These are phyloP conservation scores for Penicillium paxilli DNA, from an alignment of 495 filamentous ascomycete genomes.

Conservation along the genomic window DNA sequence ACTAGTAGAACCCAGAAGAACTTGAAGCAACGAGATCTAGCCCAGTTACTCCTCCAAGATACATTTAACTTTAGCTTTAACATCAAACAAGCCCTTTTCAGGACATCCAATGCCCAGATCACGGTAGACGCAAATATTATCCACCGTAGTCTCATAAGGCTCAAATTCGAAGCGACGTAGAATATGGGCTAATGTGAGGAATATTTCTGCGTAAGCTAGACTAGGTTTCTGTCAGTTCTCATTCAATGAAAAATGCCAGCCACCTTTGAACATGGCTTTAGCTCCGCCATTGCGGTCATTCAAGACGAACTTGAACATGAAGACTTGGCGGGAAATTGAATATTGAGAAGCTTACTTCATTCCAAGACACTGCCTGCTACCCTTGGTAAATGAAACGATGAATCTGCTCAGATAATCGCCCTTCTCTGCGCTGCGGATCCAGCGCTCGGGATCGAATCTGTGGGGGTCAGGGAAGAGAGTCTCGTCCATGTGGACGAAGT, in stretches of 20 bases:
- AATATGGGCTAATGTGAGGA: slow-evolving; percentile 34
- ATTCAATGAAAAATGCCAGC: too few relatives aligned
- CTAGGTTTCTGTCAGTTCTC: slow-evolving; percentile 25
- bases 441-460: slow-evolving; percentile 50
- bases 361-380: slow-evolving; percentile 47
- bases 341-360: slow-evolving; percentile 35
- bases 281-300: too few relatives aligned
- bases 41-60: slow-evolving; percentile 14
- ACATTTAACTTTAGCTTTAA: slow-evolving; percentile 17
- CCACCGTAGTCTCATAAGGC: slow-evolving; percentile 35
- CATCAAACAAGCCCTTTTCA: slow-evolving; percentile 10
- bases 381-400: slow-evolving; percentile 45
- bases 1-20: neutral
- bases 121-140: slow-evolving; percentile 30
- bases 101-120: slow-evolving; percentile 23
- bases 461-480: slow-evolving; percentile 47
- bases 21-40: slow-evolving; percentile 1
- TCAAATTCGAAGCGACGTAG: slow-evolving; percentile 38
- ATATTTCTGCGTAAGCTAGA: slow-evolving; percentile 42
- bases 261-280: too few relatives aligned
- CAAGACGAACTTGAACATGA: neutral
- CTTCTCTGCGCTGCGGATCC: slow-evolving; percentile 32
- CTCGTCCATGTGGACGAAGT: slow-evolving; percentile 48
- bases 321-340: neutral
- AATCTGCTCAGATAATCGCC: slow-evolving; percentile 29